Evolutionary conservation across 371 early-diverging fungal genomes (phyloP).

Genomic region (Chytridium lagenaria): DNA sequence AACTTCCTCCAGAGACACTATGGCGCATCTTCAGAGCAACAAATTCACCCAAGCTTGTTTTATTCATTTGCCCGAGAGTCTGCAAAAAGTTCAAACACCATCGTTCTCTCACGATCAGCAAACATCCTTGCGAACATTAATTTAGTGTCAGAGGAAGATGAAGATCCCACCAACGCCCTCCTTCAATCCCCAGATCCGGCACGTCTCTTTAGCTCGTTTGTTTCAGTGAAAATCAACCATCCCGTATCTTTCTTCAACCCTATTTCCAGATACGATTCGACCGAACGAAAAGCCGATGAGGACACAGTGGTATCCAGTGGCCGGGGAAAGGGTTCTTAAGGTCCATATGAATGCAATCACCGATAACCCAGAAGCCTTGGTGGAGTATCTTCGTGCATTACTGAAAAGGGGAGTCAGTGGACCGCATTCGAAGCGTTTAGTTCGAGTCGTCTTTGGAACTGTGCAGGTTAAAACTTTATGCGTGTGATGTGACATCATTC

Average conservation of each 20-base stretch:
- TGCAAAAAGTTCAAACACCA: conserved; percentile 21
- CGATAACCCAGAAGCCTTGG: conserved; percentile 35
- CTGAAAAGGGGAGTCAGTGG: conserved; percentile 24
- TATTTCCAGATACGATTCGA: too few species aligned
- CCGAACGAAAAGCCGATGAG: too few species aligned
- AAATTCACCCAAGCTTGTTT: conserved; percentile 30
- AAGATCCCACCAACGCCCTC: conserved; percentile 25
- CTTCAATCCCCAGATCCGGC: conserved; percentile 29
- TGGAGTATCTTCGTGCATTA: conserved; percentile 34
- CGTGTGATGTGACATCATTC: neutral
- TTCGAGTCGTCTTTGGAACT: conserved; percentile 37
- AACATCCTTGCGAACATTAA: conserved; percentile 32
- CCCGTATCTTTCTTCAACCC: neutral
- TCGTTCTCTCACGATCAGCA: conserved; percentile 12
- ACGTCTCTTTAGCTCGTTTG: conserved; percentile 16
- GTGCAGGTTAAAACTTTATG: conserved; percentile 23
- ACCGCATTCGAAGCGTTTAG: neutral
- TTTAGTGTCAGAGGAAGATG: conserved; percentile 30
- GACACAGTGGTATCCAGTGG: conserved; percentile 14
- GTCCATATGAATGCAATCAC: conserved; percentile 39
- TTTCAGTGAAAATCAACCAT: too few species aligned
- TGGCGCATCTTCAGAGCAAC: conserved; percentile 34
- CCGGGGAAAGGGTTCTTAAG: conserved; percentile 19
- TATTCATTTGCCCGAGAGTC: conserved; percentile 29
- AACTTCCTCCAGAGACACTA: conserved; percentile 34